Evolutionary conservation across 352 stramenopile species (phyloP), one percentile per base, ranked within the genome.

Genomic region (Phytophthora pinifolia): DNA sequence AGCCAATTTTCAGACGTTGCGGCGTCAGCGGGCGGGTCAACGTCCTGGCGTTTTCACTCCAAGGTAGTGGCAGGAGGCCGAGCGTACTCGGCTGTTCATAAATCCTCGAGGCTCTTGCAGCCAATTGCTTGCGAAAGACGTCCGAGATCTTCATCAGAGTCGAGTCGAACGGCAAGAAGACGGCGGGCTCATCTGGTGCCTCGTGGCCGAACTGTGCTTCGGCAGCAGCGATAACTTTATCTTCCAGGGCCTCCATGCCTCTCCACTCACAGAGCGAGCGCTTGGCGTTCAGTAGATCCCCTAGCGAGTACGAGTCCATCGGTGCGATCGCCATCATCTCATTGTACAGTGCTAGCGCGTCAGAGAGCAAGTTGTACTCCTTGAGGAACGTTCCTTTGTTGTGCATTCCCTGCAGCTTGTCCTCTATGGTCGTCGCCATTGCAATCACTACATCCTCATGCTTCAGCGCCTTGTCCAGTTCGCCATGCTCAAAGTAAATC

Each of bases 361-460:
- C 52, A 9, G 63, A 42, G 1, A 79, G 46, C 10, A 65, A 37
- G 1, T 73, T 74, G 2, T 50, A 55, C 31, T 86, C 74, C 15
- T 79, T 84, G 12, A 91, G 56, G 39, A 91, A 91, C 8, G 83
- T 54, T 0, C 70, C 85, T 53, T 90, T 93, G 64, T 95, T 95
- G 65, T 83, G 67, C 17, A 91, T 58, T 4, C 74, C 79, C 0
- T 59, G 52, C 9, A 77, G 18, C 13, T 68, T 59, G 10, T 59
- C 42, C 0, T 25, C 8, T 0, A 20, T 41, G 2, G 53, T 66
- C 14, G 49, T 46, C 0, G 67, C 33, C 9, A 41, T 39, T 7
- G 46, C 18, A 32, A 89, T 76, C 14, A 73, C 65, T 1, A 45
- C 20, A 34, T 91, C 68, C 25, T 86, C 61, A 41, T 88, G 71